phyloP scores from a whole-genome alignment of 1,284 basidiomycete species.

The Austroboletus niveus region DNA sequence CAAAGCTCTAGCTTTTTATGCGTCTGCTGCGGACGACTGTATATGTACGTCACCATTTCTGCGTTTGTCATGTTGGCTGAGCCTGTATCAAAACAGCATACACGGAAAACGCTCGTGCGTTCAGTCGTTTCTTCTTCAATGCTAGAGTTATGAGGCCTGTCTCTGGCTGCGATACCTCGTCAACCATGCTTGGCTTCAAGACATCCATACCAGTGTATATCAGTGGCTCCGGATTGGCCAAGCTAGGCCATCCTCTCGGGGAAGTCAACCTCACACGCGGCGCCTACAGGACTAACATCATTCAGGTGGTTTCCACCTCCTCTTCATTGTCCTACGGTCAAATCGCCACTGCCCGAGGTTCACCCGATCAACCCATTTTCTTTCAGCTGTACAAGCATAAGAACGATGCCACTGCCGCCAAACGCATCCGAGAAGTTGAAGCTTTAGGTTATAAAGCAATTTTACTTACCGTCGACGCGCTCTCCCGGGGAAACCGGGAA shows the following conservation, averaged over 20 bases:
- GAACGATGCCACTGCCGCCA: conserved; percentile 66
- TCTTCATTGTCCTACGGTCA: conserved; percentile 76
- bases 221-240: conserved; percentile 85
- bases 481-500: conserved; percentile 85
- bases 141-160: conserved; percentile 78
- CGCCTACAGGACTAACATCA: conserved; percentile 67
- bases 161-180: conserved; percentile 68
- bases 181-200: conserved; percentile 72
- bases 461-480: conserved; percentile 89
- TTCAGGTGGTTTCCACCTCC: conserved; percentile 90
- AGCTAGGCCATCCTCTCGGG: conserved; percentile 83
- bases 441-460: conserved; percentile 79
- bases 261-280: conserved; percentile 84
- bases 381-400: conserved; percentile 88
- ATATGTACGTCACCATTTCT: conserved; percentile 51
- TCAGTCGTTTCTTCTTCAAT: conserved; percentile 79
- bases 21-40: conserved; percentile 80
- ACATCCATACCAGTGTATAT: conserved; percentile 85
- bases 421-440: conserved; percentile 73
- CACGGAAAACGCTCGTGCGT: conserved; percentile 69
- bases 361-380: conserved; percentile 69
- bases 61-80: background rate
- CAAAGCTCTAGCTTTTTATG: conserved; percentile 80
- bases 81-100: conserved; percentile 40
- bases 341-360: conserved; percentile 60